Percentiles rank a stretch among this genome's conserved stretches.
Conservation (phyloP, 2,329 filamentous ascomycete genomes). For the Fusarium sacchari region DNA sequence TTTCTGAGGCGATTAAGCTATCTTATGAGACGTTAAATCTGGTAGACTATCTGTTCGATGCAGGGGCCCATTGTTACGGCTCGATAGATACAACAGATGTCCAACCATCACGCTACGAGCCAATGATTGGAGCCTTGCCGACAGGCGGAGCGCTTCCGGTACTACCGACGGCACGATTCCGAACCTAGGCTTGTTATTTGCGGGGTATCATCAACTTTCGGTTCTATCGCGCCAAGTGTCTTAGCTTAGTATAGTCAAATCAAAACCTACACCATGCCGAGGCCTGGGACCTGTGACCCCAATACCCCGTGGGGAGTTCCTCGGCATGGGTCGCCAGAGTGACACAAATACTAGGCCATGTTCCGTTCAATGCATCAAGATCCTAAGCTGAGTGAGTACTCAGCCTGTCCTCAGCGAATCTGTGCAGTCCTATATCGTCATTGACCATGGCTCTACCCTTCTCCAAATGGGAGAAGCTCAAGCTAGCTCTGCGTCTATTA, state of each 20-base stretch:
- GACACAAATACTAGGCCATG: background rate
- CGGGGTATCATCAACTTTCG: background rate
- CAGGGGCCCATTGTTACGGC: no score
- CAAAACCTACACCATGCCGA: background rate
- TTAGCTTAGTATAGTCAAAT: background rate
- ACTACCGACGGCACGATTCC: no score
- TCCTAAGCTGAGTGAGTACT: background rate
- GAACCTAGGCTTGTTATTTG: background rate
- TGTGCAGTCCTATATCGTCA: accelerated
- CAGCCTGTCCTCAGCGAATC: no score
- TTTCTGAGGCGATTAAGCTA: no score
- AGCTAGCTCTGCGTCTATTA: background rate
- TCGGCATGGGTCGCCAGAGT: background rate
- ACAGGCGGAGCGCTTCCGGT: no score
- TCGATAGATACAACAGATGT: no score
- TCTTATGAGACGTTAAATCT: no score
- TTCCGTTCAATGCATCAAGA: background rate
- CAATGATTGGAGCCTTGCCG: no score
- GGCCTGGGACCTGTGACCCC: background rate
- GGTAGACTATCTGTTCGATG: no score
- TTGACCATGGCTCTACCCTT: background rate
- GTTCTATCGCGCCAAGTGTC: accelerated
- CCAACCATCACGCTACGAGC: no score
- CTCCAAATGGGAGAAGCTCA: background rate
- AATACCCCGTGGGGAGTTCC: background rate